Conservation (phyloP, 2,329 filamentous ascomycete genomes). For the Fusarium floridanum region DNA sequence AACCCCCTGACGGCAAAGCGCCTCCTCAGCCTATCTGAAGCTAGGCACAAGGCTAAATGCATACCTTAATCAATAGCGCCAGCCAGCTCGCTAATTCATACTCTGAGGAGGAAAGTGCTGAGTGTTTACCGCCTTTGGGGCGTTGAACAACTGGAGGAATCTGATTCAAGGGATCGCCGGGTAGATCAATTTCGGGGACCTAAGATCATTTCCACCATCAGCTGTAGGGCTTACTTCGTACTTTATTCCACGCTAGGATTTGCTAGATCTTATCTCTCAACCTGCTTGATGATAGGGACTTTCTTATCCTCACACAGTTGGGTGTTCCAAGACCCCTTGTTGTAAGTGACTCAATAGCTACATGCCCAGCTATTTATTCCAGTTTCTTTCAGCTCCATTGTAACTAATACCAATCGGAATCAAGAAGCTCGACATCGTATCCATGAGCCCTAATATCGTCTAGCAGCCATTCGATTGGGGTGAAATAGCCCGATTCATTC, state of each 20-base stretch:
- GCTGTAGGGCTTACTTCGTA: neutral
- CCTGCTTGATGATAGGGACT: neutral
- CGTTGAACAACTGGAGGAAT: neutral
- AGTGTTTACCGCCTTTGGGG: neutral
- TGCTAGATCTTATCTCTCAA: neutral
- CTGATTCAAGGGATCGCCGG: neutral
- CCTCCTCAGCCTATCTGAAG: neutral
- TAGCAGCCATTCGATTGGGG: slow-evolving; percentile 23
- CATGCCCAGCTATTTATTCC: neutral
- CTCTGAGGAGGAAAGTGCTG: neutral
- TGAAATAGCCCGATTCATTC: slow-evolving; percentile 6
- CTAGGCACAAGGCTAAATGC: neutral
- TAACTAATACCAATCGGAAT: neutral
- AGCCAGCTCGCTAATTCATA: neutral
- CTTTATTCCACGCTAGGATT: neutral
- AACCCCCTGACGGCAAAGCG: neutral
- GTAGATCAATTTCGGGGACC: neutral
- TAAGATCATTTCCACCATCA: neutral
- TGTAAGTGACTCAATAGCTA: neutral
- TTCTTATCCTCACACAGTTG: neutral
- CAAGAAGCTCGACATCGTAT: slow-evolving; percentile 6
- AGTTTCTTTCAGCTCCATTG: neutral
- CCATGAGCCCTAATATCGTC: slow-evolving; percentile 12
- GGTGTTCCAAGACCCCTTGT: neutral
- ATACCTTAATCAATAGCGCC: neutral